A percentile compares a stretch with the other conserved stretches of the same genome.
Evolutionary conservation across 768 basidiomycete genomes (phyloP).

Genomic region (Lentinus tigrinus): DNA sequence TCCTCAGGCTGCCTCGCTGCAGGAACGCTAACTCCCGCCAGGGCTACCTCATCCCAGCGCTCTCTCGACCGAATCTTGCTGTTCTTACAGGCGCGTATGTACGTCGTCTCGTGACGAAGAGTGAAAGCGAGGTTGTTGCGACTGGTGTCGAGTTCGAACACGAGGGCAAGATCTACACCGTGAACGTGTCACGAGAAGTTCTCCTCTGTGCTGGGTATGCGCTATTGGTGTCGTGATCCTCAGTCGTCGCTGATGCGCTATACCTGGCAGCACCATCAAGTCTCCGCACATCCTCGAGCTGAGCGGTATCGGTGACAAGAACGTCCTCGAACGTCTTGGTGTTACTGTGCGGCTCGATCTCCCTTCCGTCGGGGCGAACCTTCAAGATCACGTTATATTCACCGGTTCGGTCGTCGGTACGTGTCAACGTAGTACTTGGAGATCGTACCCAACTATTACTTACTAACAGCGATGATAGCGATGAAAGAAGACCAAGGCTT

Average conservation of each 20-base stretch:
- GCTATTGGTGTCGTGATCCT: background rate
- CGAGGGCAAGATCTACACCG: constrained; percentile 25
- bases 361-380: constrained; percentile 47
- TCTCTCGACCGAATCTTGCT: constrained; percentile 27
- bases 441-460: too few relatives aligned
- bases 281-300: constrained; percentile 49
- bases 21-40: background rate
- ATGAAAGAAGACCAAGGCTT: constrained; percentile 1
- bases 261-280: constrained; percentile 37
- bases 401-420: constrained; percentile 23
- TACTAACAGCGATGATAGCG: background rate
- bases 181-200: constrained; percentile 41
- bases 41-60: constrained; percentile 21
- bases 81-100: constrained; percentile 30
- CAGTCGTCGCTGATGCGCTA: constrained; percentile 2
- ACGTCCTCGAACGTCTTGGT: constrained; percentile 31
- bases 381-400: constrained; percentile 41
- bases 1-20: background rate
- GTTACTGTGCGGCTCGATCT: constrained; percentile 39
- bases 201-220: constrained; percentile 39
- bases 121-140: constrained; percentile 23
- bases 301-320: constrained; percentile 44
- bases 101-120: background rate
- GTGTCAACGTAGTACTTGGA: background rate
- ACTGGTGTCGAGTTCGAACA: constrained; percentile 37